Evolutionary conservation across 2,329 filamentous ascomycete species (phyloP).

Genomic region (Pseudocercospora pini-densiflorae): DNA sequence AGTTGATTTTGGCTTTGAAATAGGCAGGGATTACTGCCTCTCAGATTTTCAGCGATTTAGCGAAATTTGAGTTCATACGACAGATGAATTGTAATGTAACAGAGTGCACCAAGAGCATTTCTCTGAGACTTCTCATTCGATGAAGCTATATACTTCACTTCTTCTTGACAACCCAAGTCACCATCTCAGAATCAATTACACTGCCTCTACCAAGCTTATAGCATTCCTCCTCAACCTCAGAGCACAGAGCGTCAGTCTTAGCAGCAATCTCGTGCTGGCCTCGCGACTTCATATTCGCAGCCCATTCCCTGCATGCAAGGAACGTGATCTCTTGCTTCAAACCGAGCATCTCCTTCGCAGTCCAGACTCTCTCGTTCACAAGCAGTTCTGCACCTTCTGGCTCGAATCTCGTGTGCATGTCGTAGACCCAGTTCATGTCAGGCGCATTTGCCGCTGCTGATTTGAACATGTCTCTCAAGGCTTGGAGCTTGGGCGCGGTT

Average conservation of each 20-base stretch:
- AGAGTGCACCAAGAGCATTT: background rate
- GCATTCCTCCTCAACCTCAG: slow-evolving; percentile 24
- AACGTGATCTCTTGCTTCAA: slow-evolving; percentile 29
- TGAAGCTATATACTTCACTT: background rate
- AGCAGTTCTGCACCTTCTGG: slow-evolving; percentile 20
- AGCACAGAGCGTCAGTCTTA: slow-evolving; percentile 19
- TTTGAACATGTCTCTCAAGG: background rate
- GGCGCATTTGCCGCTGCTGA: background rate
- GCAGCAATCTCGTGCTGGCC: slow-evolving; percentile 10
- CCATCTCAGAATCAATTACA: slow-evolving; percentile 24
- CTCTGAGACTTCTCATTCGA: too few species aligned
- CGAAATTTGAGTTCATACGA: background rate
- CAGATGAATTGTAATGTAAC: background rate
- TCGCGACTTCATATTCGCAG: slow-evolving; percentile 19
- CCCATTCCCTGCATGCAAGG: slow-evolving; percentile 23
- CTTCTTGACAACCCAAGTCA: slow-evolving; percentile 30
- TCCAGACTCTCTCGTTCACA: slow-evolving; percentile 19
- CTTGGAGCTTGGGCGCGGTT: slow-evolving; percentile 13
- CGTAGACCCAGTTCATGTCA: slow-evolving; percentile 12
- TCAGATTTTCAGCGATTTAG: background rate
- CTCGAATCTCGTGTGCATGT: slow-evolving; percentile 14
- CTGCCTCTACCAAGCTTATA: slow-evolving; percentile 16
- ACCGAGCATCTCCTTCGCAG: slow-evolving; percentile 13
- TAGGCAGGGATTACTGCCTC: background rate
- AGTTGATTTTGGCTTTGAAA: slow-evolving; percentile 50